Evolutionary conservation across 345 rosid genomes (phyloP).

Genomic region (Salix viminalis): DNA sequence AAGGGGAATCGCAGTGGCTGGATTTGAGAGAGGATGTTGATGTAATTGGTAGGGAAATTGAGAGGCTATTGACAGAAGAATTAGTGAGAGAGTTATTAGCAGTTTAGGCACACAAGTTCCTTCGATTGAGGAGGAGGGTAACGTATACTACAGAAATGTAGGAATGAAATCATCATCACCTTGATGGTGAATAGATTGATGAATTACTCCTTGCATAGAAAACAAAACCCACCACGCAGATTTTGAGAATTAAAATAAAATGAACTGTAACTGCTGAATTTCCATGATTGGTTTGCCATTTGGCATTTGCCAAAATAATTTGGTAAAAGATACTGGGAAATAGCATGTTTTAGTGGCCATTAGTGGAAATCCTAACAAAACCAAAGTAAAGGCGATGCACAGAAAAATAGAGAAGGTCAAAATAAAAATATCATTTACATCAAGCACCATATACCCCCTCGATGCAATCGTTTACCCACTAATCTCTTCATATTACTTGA

Average conservation of each 20-base stretch:
- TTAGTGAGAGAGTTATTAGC: conserved; percentile 51
- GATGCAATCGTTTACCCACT: too few relatives aligned
- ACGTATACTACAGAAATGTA: conserved; percentile 17
- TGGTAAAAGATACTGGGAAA: too few relatives aligned
- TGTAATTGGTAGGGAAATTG: conserved; percentile 65
- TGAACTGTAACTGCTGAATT: too few relatives aligned
- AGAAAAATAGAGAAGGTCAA: too few relatives aligned
- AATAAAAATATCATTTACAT: too few relatives aligned
- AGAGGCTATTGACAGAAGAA: conserved; percentile 58
- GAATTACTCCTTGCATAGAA: conserved; percentile 2
- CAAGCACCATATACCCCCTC: too few relatives aligned
- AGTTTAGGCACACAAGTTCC: conserved; percentile 19
- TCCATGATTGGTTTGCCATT: too few relatives aligned
- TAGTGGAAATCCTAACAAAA: too few relatives aligned
- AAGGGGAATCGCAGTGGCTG: conserved; percentile 50
- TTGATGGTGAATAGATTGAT: conserved; percentile 13
- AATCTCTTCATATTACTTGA: too few relatives aligned
- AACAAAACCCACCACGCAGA: conserved; percentile 3
- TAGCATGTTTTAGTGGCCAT: too few relatives aligned
- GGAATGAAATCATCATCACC: conserved; percentile 31
- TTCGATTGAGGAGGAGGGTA: conserved; percentile 28
- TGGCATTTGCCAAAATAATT: too few relatives aligned
- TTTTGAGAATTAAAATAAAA: neutral
- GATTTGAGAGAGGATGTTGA: conserved; percentile 50
- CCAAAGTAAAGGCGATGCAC: too few relatives aligned